Conservation (phyloP, 192 early-diverging fungal genomes). For the Spinellus fusiger region DNA sequence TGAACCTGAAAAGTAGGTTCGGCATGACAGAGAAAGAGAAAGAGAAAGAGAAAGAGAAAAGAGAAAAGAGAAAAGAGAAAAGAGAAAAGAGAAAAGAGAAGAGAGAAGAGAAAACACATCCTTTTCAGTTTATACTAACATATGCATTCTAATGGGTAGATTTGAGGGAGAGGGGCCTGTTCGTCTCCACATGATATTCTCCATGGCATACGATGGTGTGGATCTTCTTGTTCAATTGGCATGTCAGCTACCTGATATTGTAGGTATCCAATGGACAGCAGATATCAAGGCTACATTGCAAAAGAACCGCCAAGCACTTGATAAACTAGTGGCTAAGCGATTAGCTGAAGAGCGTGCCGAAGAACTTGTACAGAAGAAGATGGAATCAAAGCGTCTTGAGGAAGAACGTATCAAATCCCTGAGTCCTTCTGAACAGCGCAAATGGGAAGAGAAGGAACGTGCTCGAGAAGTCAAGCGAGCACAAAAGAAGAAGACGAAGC, state of each 20-base stretch:
- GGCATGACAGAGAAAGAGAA: not conserved
- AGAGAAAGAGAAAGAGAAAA: no score
- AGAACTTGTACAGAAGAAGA: conserved; percentile 59
- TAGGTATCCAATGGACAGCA: conserved; percentile 24
- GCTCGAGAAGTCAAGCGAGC: conserved; percentile 66
- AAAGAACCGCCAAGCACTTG: conserved; percentile 61
- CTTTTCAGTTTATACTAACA: not conserved
- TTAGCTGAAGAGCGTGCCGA: conserved; percentile 64
- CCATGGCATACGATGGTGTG: not conserved
- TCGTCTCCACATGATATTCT: not conserved
- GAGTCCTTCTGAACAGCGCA: conserved; percentile 75
- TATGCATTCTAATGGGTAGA: not conserved
- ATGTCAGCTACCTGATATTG: conserved; percentile 20
- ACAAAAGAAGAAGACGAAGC: conserved; percentile 55
- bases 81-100: no score
- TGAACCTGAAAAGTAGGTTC: conserved; percentile 21
- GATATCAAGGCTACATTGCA: conserved; percentile 48
- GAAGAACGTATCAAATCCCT: conserved; percentile 61
- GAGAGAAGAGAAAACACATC: no score
- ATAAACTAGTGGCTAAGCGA: conserved; percentile 54
- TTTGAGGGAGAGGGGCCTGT: conserved; percentile 7
- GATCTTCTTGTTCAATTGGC: conserved; percentile 23
- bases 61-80: no score
- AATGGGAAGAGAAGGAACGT: conserved; percentile 78
- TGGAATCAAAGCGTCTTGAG: conserved; percentile 59